Evolutionary conservation across 495 filamentous ascomycete genomes (phyloP).

Genomic region (Stereocaulon alpinum): DNA sequence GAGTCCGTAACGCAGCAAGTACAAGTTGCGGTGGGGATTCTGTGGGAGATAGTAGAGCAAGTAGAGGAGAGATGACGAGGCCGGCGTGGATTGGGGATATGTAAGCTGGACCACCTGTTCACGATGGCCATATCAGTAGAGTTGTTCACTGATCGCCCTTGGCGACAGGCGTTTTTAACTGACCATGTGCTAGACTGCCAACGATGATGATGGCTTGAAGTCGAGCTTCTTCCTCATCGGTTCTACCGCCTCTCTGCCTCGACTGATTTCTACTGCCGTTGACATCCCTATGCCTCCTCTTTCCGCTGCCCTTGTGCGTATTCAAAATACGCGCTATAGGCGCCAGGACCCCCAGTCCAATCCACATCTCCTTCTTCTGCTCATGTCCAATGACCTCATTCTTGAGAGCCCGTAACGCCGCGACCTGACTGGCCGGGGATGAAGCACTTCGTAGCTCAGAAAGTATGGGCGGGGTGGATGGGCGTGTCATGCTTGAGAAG

Average conservation of each 20-base stretch:
- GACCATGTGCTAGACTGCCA: constrained; percentile 78
- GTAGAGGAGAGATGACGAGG: constrained; percentile 51
- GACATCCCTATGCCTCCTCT: constrained; percentile 30
- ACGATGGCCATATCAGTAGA: constrained; percentile 19
- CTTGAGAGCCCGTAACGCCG: constrained; percentile 62
- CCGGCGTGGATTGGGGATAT: constrained; percentile 61
- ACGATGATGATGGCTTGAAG: constrained; percentile 73
- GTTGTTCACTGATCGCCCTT: not conserved
- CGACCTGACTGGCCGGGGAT: constrained; percentile 50
- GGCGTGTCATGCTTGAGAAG: constrained; percentile 34
- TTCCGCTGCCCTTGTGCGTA: constrained; percentile 28
- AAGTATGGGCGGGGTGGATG: constrained; percentile 44
- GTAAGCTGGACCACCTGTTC: constrained; percentile 68
- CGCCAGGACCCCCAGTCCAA: constrained; percentile 58
- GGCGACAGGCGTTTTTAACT: constrained; percentile 15
- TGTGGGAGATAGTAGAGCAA: constrained; percentile 54
- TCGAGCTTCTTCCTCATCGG: constrained; percentile 52
- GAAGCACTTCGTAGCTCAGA: constrained; percentile 51
- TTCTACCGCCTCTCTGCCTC: constrained; percentile 20
- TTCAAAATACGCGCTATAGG: constrained; percentile 54
- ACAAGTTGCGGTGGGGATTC: constrained; percentile 55
- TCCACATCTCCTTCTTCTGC: constrained; percentile 69
- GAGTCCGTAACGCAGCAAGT: constrained; percentile 60
- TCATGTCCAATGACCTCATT: constrained; percentile 85
- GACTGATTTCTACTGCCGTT: constrained; percentile 26